A percentile compares a stretch with the other conserved stretches of the same genome.
Conservation (phyloP, 2,329 filamentous ascomycete species). For the Aureobasidium leucospermi region DNA sequence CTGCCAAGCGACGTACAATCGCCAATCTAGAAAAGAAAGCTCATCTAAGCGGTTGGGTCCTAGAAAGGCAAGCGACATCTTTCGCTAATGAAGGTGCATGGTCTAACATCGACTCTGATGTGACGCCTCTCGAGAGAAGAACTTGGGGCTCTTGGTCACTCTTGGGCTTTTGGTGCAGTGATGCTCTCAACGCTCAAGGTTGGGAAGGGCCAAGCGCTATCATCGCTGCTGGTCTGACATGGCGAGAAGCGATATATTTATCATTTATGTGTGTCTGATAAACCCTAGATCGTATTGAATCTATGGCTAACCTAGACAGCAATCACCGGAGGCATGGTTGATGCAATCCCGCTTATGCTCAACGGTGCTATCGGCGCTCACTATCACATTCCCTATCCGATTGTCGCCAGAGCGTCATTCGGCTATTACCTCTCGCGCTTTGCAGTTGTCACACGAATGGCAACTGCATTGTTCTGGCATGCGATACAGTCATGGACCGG, state of each 20-base stretch:
- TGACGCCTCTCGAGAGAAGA: conserved; percentile 22
- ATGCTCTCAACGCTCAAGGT: conserved; percentile 21
- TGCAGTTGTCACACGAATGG: conserved; percentile 45
- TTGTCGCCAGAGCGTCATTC: conserved; percentile 48
- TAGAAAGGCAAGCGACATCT: conserved; percentile 41
- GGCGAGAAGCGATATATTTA: conserved; percentile 33
- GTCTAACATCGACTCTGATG: conserved; percentile 32
- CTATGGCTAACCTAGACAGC: conserved; percentile 31
- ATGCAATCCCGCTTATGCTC: conserved; percentile 49
- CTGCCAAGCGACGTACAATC: no score
- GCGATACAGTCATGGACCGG: conserved; percentile 60
- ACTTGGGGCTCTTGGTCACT: conserved; percentile 31
- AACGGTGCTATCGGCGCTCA: conserved; percentile 46
- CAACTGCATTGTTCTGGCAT: conserved; percentile 56
- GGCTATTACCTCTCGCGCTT: conserved; percentile 52
- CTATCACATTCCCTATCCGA: conserved; percentile 50
- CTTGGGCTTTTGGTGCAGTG: conserved; percentile 26
- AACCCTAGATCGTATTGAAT: background rate
- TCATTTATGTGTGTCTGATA: background rate
- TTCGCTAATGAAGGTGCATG: conserved; percentile 37
- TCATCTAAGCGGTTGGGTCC: conserved; percentile 31
- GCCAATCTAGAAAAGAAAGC: background rate
- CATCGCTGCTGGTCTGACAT: conserved; percentile 46
- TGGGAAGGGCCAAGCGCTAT: conserved; percentile 37
- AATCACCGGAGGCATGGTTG: conserved; percentile 19